These are phyloP conservation scores for Podospora pseudocomata DNA, from an alignment of 495 filamentous ascomycete species.

Conservation along the genomic window DNA sequence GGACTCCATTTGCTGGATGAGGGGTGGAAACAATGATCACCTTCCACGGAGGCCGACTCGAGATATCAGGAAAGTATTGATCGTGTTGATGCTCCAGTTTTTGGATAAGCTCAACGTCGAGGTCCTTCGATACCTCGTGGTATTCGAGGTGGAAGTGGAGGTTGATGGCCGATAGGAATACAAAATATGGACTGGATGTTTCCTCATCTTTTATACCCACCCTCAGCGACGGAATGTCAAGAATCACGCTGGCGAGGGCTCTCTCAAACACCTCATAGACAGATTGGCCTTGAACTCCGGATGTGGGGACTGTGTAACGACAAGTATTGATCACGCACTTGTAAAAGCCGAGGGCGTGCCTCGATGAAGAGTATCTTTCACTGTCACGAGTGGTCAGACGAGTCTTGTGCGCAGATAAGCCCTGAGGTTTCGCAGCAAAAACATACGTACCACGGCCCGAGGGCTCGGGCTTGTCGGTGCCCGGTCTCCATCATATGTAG, in stretches of 20 bases:
- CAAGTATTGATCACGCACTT: conserved; percentile 34
- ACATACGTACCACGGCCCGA: conserved; percentile 21
- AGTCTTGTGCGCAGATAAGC: not conserved
- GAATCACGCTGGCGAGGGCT: conserved; percentile 32
- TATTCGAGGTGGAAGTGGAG: conserved; percentile 32
- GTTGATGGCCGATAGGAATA: conserved; percentile 26
- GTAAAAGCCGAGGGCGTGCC: conserved; percentile 34
- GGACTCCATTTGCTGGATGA: not conserved
- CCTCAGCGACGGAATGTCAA: conserved; percentile 29
- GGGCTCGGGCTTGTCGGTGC: conserved; percentile 12
- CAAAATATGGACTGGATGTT: conserved; percentile 28
- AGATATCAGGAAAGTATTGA: conserved; percentile 21
- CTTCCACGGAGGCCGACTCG: conserved; percentile 32
- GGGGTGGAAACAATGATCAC: conserved; percentile 24
- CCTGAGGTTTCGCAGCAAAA: not conserved
- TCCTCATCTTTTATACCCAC: conserved; percentile 34
- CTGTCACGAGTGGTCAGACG: conserved; percentile 12
- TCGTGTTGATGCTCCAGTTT: conserved; percentile 29
- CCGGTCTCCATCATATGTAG: not conserved
- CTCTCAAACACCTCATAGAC: conserved; percentile 19
- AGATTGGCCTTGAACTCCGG: not conserved
- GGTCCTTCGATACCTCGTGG: conserved; percentile 1
- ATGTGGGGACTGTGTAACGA: conserved; percentile 26
- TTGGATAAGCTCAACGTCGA: conserved; percentile 11
- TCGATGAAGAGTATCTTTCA: conserved; percentile 30